Percentiles rank a stretch among this genome's conserved stretches.
Evolutionary conservation across 805 yeast genomes (phyloP).

Genomic region (Yamadazyma sp.): DNA sequence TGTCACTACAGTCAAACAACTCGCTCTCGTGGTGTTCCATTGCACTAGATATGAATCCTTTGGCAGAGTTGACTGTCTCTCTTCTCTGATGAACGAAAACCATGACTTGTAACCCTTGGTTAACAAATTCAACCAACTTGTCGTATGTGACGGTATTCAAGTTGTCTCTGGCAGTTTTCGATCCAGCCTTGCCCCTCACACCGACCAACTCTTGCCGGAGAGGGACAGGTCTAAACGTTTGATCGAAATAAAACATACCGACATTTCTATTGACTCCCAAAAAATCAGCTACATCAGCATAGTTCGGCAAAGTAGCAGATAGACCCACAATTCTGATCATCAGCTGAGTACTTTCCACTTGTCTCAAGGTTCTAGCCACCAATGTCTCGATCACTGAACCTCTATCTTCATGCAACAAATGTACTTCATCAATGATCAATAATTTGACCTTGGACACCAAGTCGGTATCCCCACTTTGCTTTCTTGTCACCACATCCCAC

Average conservation of each 20-base stretch:
- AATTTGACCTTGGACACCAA: slow-evolving; percentile 80
- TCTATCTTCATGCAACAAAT: slow-evolving; percentile 93
- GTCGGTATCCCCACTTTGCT: slow-evolving; percentile 85
- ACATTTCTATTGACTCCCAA: slow-evolving; percentile 84
- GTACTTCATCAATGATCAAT: slow-evolving; percentile 93
- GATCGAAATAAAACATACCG: slow-evolving; percentile 95
- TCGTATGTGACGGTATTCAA: slow-evolving; percentile 77
- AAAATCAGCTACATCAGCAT: slow-evolving; percentile 90
- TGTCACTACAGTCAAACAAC: slow-evolving; percentile 56
- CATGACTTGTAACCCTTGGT: slow-evolving; percentile 86
- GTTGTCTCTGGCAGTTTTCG: slow-evolving; percentile 66
- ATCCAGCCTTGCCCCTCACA: slow-evolving; percentile 81
- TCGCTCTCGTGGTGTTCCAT: slow-evolving; percentile 55
- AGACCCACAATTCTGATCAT: slow-evolving; percentile 93
- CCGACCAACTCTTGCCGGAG: slow-evolving; percentile 85
- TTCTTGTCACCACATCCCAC: slow-evolving; percentile 98
- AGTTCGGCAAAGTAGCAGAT: slow-evolving; percentile 92
- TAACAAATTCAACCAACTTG: slow-evolving; percentile 65
- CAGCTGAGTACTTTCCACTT: slow-evolving; percentile 90
- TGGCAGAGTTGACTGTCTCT: slow-evolving; percentile 84
- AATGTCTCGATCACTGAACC: slow-evolving; percentile 96
- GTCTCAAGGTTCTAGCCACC: slow-evolving; percentile 91
- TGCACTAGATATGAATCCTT: slow-evolving; percentile 68
- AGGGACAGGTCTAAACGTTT: slow-evolving; percentile 91
- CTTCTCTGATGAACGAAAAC: slow-evolving; percentile 94